Evolutionary conservation across 805 yeast species (phyloP).

Genomic region (Metschnikowia peoriensis): DNA sequence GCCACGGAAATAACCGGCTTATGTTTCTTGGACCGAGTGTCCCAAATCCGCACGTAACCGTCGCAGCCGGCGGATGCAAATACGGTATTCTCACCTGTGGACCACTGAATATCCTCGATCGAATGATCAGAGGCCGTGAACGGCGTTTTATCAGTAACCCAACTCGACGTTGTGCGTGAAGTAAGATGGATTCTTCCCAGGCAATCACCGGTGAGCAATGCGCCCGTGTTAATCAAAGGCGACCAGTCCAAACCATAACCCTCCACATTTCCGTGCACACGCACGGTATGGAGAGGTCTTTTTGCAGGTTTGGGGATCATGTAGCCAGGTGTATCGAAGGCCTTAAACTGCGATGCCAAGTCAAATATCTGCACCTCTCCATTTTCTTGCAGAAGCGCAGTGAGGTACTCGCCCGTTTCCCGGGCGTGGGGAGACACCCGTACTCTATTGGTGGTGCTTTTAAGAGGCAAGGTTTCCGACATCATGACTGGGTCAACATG

Average conservation of each 20-base stretch:
- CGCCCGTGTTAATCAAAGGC: slow-evolving; percentile 75
- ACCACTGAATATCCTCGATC: slow-evolving; percentile 98
- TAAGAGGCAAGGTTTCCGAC: slow-evolving; percentile 72
- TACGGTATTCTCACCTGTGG: slow-evolving; percentile 85
- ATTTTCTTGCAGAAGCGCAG: slow-evolving; percentile 85
- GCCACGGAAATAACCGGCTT: slow-evolving; percentile 82
- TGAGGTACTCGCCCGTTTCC: slow-evolving; percentile 72
- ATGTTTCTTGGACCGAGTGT: slow-evolving; percentile 88
- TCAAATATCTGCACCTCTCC: slow-evolving; percentile 91
- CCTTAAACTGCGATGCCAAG: slow-evolving; percentile 70
- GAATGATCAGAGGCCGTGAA: slow-evolving; percentile 67
- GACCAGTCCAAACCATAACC: slow-evolving; percentile 98
- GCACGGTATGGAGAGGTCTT: slow-evolving; percentile 78
- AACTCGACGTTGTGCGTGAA: slow-evolving; percentile 67
- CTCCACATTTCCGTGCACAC: slow-evolving; percentile 89
- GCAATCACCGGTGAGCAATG: slow-evolving; percentile 84
- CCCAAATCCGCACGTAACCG: slow-evolving; percentile 94
- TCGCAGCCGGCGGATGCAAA: slow-evolving; percentile 95
- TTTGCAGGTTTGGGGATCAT: slow-evolving; percentile 73
- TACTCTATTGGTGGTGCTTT: slow-evolving; percentile 83
- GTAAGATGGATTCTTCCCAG: slow-evolving; percentile 82
- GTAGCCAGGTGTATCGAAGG: slow-evolving; percentile 87
- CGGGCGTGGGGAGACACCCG: slow-evolving; percentile 78
- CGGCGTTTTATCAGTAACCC: slow-evolving; percentile 86
- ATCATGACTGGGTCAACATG: slow-evolving; percentile 86